Conservation (phyloP, 495 filamentous ascomycete genomes). For the Chaetomidium leptoderma region DNA sequence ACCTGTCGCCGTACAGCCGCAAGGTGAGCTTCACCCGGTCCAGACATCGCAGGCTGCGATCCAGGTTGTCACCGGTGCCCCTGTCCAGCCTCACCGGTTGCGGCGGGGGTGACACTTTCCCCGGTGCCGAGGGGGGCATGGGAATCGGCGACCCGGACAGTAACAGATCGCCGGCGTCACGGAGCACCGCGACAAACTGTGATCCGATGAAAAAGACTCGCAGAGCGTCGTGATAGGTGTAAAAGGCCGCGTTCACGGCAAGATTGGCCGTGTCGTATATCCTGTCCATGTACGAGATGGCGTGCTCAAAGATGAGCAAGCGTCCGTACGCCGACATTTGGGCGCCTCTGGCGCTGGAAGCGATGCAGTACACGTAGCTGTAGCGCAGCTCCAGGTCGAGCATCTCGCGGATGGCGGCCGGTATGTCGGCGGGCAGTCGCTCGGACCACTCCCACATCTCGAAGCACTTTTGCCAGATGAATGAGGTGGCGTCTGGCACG, state of each 20-base stretch:
- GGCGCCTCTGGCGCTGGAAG: conserved; percentile 65
- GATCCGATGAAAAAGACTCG: conserved; percentile 67
- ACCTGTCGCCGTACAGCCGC: conserved; percentile 47
- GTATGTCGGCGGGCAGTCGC: conserved; percentile 53
- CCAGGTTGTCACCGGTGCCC: conserved; percentile 36
- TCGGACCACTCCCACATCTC: conserved; percentile 65
- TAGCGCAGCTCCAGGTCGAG: conserved; percentile 81
- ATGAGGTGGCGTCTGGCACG: conserved; percentile 54
- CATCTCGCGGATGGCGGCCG: conserved; percentile 57
- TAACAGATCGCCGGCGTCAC: conserved; percentile 50
- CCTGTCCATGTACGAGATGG: conserved; percentile 63
- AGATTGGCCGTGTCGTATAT: conserved; percentile 53
- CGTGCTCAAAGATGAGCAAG: conserved; percentile 75
- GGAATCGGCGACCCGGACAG: conserved; percentile 36
- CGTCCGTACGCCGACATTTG: conserved; percentile 62
- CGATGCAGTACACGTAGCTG: conserved; percentile 76
- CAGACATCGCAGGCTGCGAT: conserved; percentile 44
- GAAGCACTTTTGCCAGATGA: conserved; percentile 60
- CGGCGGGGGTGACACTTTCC: conserved; percentile 36
- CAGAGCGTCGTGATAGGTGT: conserved; percentile 70
- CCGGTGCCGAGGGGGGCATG: conserved; percentile 25
- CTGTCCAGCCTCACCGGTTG: conserved; percentile 29
- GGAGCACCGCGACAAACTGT: conserved; percentile 63
- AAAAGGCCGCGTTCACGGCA: conserved; percentile 50
- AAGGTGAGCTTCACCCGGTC: conserved; percentile 43